Evolutionary conservation across 441 rosid genomes (phyloP).

Genomic region (Adansonia gregorii): DNA sequence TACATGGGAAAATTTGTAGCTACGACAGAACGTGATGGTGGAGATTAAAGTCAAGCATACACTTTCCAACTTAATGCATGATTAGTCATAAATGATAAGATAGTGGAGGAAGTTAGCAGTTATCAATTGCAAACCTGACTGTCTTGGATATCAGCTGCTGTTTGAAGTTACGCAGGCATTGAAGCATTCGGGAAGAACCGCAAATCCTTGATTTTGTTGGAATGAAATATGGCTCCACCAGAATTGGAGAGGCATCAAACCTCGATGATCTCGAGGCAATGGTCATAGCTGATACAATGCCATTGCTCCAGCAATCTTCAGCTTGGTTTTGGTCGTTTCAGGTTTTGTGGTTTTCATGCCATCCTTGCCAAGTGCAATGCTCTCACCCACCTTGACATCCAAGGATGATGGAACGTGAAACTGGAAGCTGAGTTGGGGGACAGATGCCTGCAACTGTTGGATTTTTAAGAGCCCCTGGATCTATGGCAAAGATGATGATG

Average conservation of each 20-base stretch:
- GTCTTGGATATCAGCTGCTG: slow-evolving; percentile 15
- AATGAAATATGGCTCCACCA: slow-evolving; percentile 21
- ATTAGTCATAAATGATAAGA: slow-evolving; percentile 11
- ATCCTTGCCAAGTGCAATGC: slow-evolving; percentile 18
- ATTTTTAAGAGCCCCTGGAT: slow-evolving; percentile 16
- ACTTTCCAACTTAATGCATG: neutral
- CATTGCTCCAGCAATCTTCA: slow-evolving; percentile 22
- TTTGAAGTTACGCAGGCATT: slow-evolving; percentile 13
- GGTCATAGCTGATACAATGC: slow-evolving; percentile 12
- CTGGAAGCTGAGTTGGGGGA: slow-evolving; percentile 15
- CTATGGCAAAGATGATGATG: neutral
- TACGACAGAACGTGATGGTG: no score
- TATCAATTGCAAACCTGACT: slow-evolving; percentile 15
- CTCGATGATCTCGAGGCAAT: slow-evolving; percentile 14
- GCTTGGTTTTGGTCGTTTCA: slow-evolving; percentile 16
- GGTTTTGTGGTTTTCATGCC: neutral
- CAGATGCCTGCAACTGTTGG: neutral
- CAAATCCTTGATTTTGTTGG: slow-evolving; percentile 20
- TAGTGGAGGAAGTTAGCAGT: slow-evolving; percentile 12
- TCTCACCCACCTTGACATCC: slow-evolving; percentile 23
- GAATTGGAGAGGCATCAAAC: neutral
- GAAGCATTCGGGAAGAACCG: slow-evolving; percentile 20
- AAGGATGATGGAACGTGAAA: slow-evolving; percentile 17
- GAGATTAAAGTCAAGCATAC: no score
- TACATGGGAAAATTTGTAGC: no score